Evolutionary conservation across 2,329 filamentous ascomycete species (phyloP).

Genomic region (Raffaelea albimanens): DNA sequence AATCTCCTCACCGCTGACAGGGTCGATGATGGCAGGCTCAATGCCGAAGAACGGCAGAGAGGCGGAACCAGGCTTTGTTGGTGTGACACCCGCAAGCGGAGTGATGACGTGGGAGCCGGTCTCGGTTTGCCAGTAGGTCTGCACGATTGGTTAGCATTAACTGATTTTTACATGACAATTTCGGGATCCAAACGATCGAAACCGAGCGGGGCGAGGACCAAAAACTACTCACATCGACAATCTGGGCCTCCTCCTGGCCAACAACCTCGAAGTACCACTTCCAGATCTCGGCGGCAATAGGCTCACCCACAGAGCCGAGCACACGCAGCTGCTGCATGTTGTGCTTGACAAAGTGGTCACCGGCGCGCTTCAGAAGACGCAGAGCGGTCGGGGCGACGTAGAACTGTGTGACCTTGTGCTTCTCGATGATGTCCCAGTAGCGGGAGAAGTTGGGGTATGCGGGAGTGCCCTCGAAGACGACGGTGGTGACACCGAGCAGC

Average conservation of each 20-base stretch:
- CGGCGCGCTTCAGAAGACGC: conserved; percentile 87
- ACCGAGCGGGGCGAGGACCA: background rate
- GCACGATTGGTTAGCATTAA: too few species aligned
- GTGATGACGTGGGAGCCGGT: conserved; percentile 95
- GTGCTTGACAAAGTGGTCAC: conserved; percentile 82
- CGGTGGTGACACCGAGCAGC: conserved; percentile 83
- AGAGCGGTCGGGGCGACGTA: conserved; percentile 95
- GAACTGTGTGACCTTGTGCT: conserved; percentile 93
- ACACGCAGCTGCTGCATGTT: conserved; percentile 85
- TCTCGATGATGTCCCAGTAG: conserved; percentile 97
- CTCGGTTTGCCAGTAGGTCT: conserved; percentile 99
- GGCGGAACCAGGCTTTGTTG: conserved; percentile 92
- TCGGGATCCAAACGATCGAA: too few species aligned
- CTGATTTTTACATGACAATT: too few species aligned
- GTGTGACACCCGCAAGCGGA: conserved; percentile 83
- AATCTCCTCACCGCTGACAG: conserved; percentile 87
- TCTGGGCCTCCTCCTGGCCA: conserved; percentile 84
- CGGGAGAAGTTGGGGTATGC: conserved; percentile 96
- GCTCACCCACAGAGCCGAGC: conserved; percentile 90
- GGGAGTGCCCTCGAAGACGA: conserved; percentile 96
- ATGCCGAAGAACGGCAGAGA: conserved; percentile 98
- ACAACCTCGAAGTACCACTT: conserved; percentile 98
- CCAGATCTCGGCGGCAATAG: conserved; percentile 96
- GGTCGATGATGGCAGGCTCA: conserved; percentile 94
- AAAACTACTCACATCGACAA: conserved; percentile 73